Conservation (phyloP, 2,329 filamentous ascomycete species). For the Atkinsonella hypoxylon region DNA sequence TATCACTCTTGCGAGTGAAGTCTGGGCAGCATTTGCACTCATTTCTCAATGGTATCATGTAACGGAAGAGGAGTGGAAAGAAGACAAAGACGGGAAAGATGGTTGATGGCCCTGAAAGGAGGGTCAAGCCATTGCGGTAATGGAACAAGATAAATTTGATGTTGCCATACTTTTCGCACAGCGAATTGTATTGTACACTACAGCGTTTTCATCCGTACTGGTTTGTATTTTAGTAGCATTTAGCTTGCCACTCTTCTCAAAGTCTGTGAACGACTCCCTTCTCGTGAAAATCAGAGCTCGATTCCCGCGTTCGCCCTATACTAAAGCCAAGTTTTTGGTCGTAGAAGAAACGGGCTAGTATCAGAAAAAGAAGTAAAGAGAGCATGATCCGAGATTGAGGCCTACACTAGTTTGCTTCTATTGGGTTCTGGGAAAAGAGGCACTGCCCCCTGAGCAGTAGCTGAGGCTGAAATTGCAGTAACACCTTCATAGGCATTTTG, state of each 20-base stretch:
- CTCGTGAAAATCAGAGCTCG: too few species aligned
- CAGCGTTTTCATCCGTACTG: not conserved
- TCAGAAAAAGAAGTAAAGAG: not conserved
- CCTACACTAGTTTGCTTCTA: too few species aligned
- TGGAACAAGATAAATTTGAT: not conserved
- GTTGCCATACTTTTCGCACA: not conserved
- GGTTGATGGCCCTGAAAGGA: not conserved
- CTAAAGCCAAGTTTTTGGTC: too few species aligned
- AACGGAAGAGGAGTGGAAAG: slow-evolving; percentile 32
- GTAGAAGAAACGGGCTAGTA: too few species aligned
- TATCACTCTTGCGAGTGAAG: slow-evolving; percentile 29
- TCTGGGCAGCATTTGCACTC: slow-evolving; percentile 31
- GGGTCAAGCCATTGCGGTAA: not conserved
- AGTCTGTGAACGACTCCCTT: not conserved
- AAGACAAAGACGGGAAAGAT: slow-evolving; percentile 17
- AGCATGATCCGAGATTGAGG: not conserved
- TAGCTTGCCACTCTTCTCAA: not conserved
- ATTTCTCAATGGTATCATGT: slow-evolving; percentile 27
- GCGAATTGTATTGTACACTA: not conserved
- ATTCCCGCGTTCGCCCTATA: too few species aligned
- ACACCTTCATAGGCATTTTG: too few species aligned
- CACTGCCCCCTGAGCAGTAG: too few species aligned
- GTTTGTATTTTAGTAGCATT: not conserved
- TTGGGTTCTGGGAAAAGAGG: too few species aligned
- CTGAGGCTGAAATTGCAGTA: too few species aligned